phyloP scores from a whole-genome alignment of 306 rosid genomes.

The Comarum palustre region DNA sequence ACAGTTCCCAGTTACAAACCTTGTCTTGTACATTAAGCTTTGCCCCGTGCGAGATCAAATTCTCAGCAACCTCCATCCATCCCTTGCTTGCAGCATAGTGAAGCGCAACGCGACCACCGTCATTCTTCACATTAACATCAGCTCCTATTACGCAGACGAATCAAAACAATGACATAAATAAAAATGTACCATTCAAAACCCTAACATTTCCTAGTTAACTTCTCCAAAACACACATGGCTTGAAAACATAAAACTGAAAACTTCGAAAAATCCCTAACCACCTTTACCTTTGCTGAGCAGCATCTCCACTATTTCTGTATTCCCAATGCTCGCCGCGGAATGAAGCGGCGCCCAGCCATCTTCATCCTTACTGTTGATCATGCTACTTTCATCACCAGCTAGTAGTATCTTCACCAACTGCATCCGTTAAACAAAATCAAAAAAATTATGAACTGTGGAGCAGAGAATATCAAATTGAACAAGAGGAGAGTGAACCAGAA shows the following conservation, averaged over 20 bases:
- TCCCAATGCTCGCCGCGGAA: conserved; percentile 86
- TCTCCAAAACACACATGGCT: neutral
- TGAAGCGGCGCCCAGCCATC: conserved; percentile 97
- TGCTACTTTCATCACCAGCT: conserved; percentile 44
- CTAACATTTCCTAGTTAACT: neutral
- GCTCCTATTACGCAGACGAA: conserved; percentile 54
- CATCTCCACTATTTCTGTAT: conserved; percentile 46
- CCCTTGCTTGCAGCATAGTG: conserved; percentile 96
- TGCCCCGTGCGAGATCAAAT: conserved; percentile 68
- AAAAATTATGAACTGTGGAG: neutral
- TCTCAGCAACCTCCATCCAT: conserved; percentile 68
- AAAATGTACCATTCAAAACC: neutral
- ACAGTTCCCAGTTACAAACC: neutral
- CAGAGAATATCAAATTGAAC: neutral
- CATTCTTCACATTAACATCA: conserved; percentile 65
- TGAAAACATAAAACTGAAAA: neutral
- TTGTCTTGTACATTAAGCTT: conserved; percentile 69
- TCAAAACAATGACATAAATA: neutral
- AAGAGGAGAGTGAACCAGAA: neutral
- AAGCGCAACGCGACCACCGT: conserved; percentile 84
- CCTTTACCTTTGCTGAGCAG: conserved; percentile 54
- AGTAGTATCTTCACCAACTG: conserved; percentile 60
- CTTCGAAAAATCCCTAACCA: neutral
- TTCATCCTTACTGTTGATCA: conserved; percentile 70
- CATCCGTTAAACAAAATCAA: neutral